Percentiles rank a stretch among this genome's conserved stretches.
Conservation (phyloP, 192 early-diverging fungal species). For the Podila epigama region DNA sequence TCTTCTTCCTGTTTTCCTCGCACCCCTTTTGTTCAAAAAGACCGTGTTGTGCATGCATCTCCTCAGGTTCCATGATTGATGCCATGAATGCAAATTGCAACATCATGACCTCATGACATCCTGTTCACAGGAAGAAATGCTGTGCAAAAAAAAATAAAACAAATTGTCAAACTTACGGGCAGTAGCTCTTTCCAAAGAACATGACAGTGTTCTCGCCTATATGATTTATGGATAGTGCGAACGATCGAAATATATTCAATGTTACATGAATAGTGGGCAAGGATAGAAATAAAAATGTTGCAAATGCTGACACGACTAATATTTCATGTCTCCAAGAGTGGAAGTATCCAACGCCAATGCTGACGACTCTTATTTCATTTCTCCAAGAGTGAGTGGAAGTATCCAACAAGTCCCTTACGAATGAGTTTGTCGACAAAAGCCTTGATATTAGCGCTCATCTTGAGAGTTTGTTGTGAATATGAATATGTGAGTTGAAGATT, state of each 20-base stretch:
- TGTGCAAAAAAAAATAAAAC: not conserved
- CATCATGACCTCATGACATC: too few relatives aligned
- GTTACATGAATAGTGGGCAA: too few relatives aligned
- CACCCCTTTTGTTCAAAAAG: too few relatives aligned
- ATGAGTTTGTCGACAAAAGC: slow-evolving; percentile 35
- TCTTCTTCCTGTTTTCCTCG: not conserved
- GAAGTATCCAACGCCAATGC: too few relatives aligned
- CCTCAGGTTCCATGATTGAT: not conserved
- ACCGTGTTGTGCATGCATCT: too few relatives aligned
- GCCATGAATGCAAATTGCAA: not conserved
- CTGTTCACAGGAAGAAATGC: too few relatives aligned
- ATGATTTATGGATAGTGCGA: too few relatives aligned
- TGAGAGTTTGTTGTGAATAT: not conserved
- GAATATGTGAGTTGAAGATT: not conserved
- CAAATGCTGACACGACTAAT: not conserved
- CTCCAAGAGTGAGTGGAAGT: not conserved
- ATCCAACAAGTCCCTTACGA: slow-evolving; percentile 11
- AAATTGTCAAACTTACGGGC: slow-evolving; percentile 30
- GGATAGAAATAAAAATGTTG: not conserved
- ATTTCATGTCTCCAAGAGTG: not conserved
- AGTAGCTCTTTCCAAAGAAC: slow-evolving; percentile 51
- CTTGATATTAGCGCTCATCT: slow-evolving; percentile 26
- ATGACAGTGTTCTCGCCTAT: slow-evolving; percentile 48
- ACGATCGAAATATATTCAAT: too few relatives aligned
- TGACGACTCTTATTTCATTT: not conserved